A percentile compares a stretch with the other conserved stretches of the same genome.
Conservation (phyloP, 441 rosid species). For the Gossypium lobatum region DNA sequence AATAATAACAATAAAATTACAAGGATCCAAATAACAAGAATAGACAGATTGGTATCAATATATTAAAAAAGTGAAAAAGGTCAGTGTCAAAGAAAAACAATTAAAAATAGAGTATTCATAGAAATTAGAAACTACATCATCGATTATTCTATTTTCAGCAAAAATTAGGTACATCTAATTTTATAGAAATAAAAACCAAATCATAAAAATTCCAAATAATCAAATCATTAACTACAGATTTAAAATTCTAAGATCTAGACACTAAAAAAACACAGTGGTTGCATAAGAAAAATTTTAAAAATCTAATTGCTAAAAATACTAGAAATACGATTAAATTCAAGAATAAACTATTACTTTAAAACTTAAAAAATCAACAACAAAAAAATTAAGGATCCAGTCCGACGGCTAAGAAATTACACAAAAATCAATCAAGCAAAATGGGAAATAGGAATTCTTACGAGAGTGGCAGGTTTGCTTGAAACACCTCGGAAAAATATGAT, state of each 20-base stretch:
- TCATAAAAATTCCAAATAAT: not conserved
- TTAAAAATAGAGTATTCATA: not conserved
- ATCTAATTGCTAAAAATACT: not conserved
- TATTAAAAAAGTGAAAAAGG: not conserved
- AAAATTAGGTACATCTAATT: not conserved
- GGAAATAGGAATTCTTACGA: too few species aligned
- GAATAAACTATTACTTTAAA: not conserved
- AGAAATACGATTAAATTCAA: not conserved
- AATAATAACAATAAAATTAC: not conserved
- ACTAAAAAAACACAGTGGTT: not conserved
- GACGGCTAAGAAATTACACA: not conserved
- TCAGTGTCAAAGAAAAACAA: not conserved
- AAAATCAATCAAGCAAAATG: too few species aligned
- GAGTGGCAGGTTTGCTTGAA: too few species aligned
- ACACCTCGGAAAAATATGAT: too few species aligned
- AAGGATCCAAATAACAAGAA: not conserved
- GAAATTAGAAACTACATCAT: not conserved
- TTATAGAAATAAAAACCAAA: not conserved
- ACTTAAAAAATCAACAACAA: not conserved
- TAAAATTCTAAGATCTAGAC: constrained; percentile 5
- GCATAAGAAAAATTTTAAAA: not conserved
- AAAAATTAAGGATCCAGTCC: too few species aligned
- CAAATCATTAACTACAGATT: not conserved
- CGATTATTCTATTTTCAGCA: not conserved
- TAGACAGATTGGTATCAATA: not conserved